Evolutionary conservation across 2,329 filamentous ascomycete species (phyloP).

Genomic region (Xylariaceae sp.): DNA sequence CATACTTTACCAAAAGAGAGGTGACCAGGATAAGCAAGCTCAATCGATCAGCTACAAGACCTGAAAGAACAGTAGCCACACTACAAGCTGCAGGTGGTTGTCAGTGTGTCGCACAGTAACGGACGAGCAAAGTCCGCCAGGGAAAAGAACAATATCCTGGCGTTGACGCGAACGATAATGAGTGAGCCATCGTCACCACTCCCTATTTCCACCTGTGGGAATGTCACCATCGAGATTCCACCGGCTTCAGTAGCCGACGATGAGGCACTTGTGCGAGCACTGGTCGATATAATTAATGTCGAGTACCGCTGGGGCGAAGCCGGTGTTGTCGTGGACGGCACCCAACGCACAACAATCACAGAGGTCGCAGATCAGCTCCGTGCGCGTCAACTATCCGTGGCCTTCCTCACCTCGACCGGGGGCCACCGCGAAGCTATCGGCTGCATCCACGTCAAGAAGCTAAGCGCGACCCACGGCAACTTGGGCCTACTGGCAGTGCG

Average conservation of each 20-base stretch:
- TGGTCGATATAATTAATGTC: slow-evolving; percentile 2
- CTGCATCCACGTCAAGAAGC: slow-evolving; percentile 2
- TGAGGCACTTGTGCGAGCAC: slow-evolving; percentile 1
- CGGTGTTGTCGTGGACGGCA: slow-evolving; percentile 6
- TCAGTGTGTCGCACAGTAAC: slow-evolving; percentile 1
- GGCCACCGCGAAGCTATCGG: slow-evolving; percentile 1
- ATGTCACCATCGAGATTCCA: slow-evolving; percentile 7
- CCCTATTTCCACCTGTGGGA: neutral
- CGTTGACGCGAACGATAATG: slow-evolving; percentile 1
- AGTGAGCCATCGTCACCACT: neutral
- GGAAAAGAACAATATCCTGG: neutral
- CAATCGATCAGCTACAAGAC: neutral
- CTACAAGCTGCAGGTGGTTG: neutral
- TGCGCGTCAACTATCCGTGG: slow-evolving; percentile 4
- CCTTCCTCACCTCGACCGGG: slow-evolving; percentile 1
- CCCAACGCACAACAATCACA: neutral
- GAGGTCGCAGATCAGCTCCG: slow-evolving; percentile 4
- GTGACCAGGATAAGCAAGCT: neutral
- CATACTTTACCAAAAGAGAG: neutral
- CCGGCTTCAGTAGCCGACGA: slow-evolving; percentile 3
- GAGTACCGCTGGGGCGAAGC: slow-evolving; percentile 7
- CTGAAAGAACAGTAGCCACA: neutral
- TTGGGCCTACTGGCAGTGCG: slow-evolving; percentile 3
- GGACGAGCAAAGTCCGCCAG: neutral
- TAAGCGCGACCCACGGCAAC: slow-evolving; percentile 3